Evolutionary conservation across 805 yeast genomes (phyloP), one percentile per base, ranked within the genome.

Genomic region (Debaryomyces castellii): DNA sequence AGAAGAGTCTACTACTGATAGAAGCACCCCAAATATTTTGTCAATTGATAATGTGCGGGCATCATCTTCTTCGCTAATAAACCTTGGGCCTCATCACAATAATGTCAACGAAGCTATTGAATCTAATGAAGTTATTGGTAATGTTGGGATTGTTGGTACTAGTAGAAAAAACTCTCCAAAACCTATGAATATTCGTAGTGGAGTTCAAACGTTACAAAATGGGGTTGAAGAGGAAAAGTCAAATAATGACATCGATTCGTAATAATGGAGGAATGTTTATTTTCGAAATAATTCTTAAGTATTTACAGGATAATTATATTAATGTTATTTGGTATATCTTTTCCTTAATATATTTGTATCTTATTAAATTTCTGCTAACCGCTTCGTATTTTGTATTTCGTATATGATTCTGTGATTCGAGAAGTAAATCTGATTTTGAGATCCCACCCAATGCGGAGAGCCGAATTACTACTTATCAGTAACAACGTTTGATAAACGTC

Each of bases 11-110:
- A 22, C 27, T 10, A 11, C 9, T 10, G 40, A 21, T 12, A 37
- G 28, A 23, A 16, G 21, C 12, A 40, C 51, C 23, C 48, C 54
- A n/a, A 47, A 41, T 14, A 38, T 50, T 9, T 36, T 51, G n/a
- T 38, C 43, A n/a, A 49, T 51, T 22, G 48, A 41, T 27, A 37
- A 27, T 11, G 12, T 32, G n/a, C 41, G 45, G 17, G 40, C 22
- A 3, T 33, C 39, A 4, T 42, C 47, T 4, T 41, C 55, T 3
- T 43, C 51, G 1, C 21, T 50, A 18, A 51, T 51, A 11, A 51
- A 48, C 25, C 38, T 48, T 33, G 44, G 42, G 28, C 28, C 40
- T 8, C 41, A 43, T 4, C 34, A 30, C 16, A 17, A 30, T 30
- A 17, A 6, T 30, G 18, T 39, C 14, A 16, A 16, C 7, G 34